Base-by-base conservation (phyloP, 805 yeast genomes). In the Hanseniaspora singularis region DNA sequence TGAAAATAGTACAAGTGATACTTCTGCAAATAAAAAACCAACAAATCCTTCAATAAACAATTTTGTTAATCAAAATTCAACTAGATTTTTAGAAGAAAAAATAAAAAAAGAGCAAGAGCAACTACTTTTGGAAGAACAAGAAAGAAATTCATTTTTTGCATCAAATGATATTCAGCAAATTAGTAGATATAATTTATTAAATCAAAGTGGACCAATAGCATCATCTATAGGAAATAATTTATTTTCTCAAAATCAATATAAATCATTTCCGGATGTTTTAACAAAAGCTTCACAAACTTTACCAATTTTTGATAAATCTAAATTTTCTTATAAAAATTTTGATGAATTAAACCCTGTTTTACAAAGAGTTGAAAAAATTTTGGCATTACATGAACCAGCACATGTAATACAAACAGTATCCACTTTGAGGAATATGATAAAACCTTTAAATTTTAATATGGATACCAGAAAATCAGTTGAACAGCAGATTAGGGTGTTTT, bases 321-420 rank as follows among this genome's bases (percentile, higher is more conserved):
- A 71, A 36, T 73, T 79, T 51, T 63, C 64, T 18, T 61, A 69
- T 3, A 37, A 37, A 20, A 27, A 38, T 12, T 15, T 33, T 15
- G 31, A 22, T 14, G 40, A 38, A 15, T 22, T 19, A 2, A 70
- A 75, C 31, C 71, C 72, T 33, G 74, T 80, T 37, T 77, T 79
- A 26, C 67, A 71, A 50, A 79, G 79, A 24, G 63, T 82, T 50
- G 71, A 80, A 50, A 65, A 72, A 37, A 73, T 81, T 18, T 24
- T 43, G 16, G 36, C 47, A 3, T 33, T 38, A 20, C 34, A 36
- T 37, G 80, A 85, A 3, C 92, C 92, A 3, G 73, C 79, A 14
- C 80, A 79, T 52, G 62, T 82, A 46, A 73, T 82, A 27, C 87
- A 81, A 57, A 66, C 81, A 34, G 67, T 82, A 20, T 73, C 87